Evolutionary conservation across 2,329 filamentous ascomycete genomes (phyloP), one percentile per base, ranked within the genome.

Genomic region (Capronia epimyces): DNA sequence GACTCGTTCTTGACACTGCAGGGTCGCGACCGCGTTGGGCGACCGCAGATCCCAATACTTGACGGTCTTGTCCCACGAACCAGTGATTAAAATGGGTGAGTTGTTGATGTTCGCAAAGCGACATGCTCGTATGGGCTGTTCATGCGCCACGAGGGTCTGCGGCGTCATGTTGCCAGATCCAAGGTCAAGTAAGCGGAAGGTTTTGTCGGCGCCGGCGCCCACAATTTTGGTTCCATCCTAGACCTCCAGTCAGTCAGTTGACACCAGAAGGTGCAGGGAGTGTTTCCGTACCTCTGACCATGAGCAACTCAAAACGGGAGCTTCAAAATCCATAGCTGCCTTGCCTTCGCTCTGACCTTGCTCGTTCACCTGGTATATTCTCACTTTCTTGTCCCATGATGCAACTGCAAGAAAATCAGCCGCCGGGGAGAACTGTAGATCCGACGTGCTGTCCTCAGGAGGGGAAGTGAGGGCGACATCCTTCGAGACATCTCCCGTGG

Each of bases 331-430:
- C 65, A 93, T 94, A 52, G 43, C 87, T 59, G 89, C 89, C 65
- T 90, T 91, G 43, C 89, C 89, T 66, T 89, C 82, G 64, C 86
- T 91, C 66, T 86, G 80, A 37, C 89, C 89, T 60, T 82, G 82
- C 50, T 71, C 72, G 59, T 84, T 82, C 66, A 97, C 89, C 69
- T 97, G 89, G 73, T 97, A 98, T 66, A 98, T 91, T 65, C 90
- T 86, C 57, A 97, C 89, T 69, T 95, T 95, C 75, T 94, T 95
- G 72, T 98, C 93, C 93, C 93, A 98, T 63, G 89, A 95, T 42
- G 89, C 76, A 29, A 96, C 87, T 20, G 91, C 89, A 15, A 98
- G 77, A 66, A 94, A 86, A 63, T 97, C 89, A 60, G 73, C 79
- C 46, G 76, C 76, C 1, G 85, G 82, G 12, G 86, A 90, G 73